Conservation (phyloP, 805 yeast species). For the Candida succiphila region DNA sequence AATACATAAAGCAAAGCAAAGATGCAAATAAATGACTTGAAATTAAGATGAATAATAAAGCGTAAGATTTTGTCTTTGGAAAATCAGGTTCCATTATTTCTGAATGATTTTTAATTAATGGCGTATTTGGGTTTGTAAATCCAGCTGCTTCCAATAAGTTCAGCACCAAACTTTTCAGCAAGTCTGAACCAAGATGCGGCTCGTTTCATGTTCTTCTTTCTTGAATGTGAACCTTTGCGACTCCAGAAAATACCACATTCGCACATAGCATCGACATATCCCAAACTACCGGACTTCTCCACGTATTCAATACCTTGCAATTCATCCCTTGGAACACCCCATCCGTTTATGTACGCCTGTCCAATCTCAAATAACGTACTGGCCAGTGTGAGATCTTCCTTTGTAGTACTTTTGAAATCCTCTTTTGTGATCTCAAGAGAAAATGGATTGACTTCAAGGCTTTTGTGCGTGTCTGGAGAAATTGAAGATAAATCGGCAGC, state of each 20-base stretch:
- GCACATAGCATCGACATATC: conserved; percentile 58
- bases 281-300: conserved; percentile 58
- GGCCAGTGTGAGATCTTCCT: conserved; percentile 21
- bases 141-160: conserved; percentile 63
- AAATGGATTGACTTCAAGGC: conserved; percentile 24
- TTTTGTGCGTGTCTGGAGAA: conserved; percentile 10
- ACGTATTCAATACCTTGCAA: conserved; percentile 45
- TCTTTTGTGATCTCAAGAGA: conserved; percentile 21
- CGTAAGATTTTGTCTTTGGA: no score
- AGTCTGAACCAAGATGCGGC: conserved; percentile 67
- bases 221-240: conserved; percentile 31
- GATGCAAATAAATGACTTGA: no score
- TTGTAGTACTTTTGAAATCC: conserved; percentile 22
- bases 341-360: conserved; percentile 42
- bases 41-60: no score
- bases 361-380: conserved; percentile 56
- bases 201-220: conserved; percentile 46
- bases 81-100: no score
- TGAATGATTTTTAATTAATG: no score
- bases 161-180: conserved; percentile 53
- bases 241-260: conserved; percentile 65
- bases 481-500: conserved; percentile 32
- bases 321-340: conserved; percentile 48
- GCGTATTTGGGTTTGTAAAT: conserved; percentile 64
- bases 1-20: no score